phyloP scores from a whole-genome alignment of 2,329 filamentous ascomycete species.

The Drechslerella stenobrocha region DNA sequence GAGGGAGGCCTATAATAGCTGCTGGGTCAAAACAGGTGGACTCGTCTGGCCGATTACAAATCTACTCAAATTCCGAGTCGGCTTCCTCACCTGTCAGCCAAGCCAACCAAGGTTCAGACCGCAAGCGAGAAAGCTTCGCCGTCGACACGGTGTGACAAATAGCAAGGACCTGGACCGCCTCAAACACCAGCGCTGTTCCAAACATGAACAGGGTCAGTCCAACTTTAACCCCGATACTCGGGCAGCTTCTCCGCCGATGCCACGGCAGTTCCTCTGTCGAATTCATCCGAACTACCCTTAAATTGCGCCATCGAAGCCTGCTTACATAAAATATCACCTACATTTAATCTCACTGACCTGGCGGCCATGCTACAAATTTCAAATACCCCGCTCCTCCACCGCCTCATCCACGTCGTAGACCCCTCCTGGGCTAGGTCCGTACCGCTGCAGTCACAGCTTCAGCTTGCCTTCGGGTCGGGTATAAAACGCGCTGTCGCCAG shows the following conservation, averaged over 20 bases:
- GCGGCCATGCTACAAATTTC: constrained; percentile 32
- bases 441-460: background rate
- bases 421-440: background rate
- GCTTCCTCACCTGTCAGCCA: background rate
- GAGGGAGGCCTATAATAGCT: too few species aligned
- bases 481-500: too few species aligned
- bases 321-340: too few species aligned
- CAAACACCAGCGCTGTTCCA: background rate
- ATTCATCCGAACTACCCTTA: constrained; percentile 7
- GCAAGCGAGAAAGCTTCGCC: constrained; percentile 23
- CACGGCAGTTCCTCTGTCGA: background rate
- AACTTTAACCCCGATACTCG: constrained; percentile 33
- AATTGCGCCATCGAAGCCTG: too few species aligned
- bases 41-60: too few species aligned
- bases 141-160: constrained; percentile 14
- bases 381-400: constrained; percentile 40
- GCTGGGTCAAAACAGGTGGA: too few species aligned
- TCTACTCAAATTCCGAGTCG: background rate
- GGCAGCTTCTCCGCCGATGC: background rate
- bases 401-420: background rate
- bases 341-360: background rate
- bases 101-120: background rate
- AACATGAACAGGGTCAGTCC: background rate
- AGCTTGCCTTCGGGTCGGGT: too few species aligned
- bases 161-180: background rate